Evolutionary conservation across 2,329 filamentous ascomycete species (phyloP).

Genomic region (Claviceps capensis): DNA sequence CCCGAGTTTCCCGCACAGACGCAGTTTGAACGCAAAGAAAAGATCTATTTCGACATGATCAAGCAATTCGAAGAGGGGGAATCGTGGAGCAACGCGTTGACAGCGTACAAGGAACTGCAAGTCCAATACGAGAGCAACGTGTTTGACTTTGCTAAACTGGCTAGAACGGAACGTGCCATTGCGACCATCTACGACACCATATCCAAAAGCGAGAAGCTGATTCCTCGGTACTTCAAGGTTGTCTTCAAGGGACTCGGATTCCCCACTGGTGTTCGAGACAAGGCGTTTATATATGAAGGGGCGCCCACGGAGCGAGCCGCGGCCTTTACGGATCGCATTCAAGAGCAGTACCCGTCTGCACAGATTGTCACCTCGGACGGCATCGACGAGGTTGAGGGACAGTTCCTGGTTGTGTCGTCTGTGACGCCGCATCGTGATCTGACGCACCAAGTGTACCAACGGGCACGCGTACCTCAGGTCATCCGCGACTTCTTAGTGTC

Average conservation of each 20-base stretch:
- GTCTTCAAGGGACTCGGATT: slow-evolving; percentile 84
- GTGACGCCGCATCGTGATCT: slow-evolving; percentile 75
- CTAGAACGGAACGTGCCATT: slow-evolving; percentile 77
- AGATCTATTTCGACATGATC: slow-evolving; percentile 88
- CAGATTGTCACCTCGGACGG: slow-evolving; percentile 60
- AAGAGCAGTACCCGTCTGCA: slow-evolving; percentile 75
- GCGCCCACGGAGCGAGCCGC: slow-evolving; percentile 61
- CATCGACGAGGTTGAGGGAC: slow-evolving; percentile 74
- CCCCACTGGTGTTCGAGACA: slow-evolving; percentile 65
- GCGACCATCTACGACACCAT: slow-evolving; percentile 85
- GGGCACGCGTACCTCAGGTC: slow-evolving; percentile 67
- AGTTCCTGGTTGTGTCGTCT: slow-evolving; percentile 72
- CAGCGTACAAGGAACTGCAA: slow-evolving; percentile 81
- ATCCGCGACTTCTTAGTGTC: slow-evolving; percentile 80
- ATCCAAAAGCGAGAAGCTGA: slow-evolving; percentile 62
- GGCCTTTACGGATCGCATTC: slow-evolving; percentile 81
- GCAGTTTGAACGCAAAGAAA: slow-evolving; percentile 84
- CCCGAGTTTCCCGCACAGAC: slow-evolving; percentile 72
- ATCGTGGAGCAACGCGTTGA: slow-evolving; percentile 79
- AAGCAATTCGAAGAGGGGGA: slow-evolving; percentile 90
- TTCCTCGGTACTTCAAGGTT: slow-evolving; percentile 83
- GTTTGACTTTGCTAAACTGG: slow-evolving; percentile 86
- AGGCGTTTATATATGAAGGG: slow-evolving; percentile 86
- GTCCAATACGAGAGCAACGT: slow-evolving; percentile 80
- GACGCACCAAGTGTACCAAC: slow-evolving; percentile 71